phyloP scores from a whole-genome alignment of 495 filamentous ascomycete species.

The Xylaria palmicola region DNA sequence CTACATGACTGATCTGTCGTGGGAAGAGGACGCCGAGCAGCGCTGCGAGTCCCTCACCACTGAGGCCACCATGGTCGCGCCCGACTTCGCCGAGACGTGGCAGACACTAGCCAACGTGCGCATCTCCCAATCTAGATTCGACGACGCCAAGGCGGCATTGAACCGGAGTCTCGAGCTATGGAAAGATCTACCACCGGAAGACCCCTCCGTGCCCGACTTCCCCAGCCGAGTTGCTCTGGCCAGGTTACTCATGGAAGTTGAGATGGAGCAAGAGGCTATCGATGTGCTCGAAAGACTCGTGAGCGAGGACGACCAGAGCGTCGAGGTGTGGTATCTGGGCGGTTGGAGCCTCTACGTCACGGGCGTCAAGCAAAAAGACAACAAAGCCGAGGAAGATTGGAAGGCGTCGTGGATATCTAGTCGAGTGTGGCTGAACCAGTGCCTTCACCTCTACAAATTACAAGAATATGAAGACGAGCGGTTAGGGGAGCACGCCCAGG shows the following conservation, averaged over 20 bases:
- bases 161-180: conserved; percentile 73
- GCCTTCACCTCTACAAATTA: conserved; percentile 56
- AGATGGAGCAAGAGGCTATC: conserved; percentile 78
- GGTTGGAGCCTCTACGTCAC: conserved; percentile 85
- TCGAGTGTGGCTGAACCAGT: conserved; percentile 60
- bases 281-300: conserved; percentile 82
- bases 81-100: conserved; percentile 74
- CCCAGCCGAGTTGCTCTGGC: conserved; percentile 78
- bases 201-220: conserved; percentile 71
- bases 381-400: conserved; percentile 38
- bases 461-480: conserved; percentile 73
- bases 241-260: conserved; percentile 84
- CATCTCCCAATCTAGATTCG: conserved; percentile 75
- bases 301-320: conserved; percentile 84
- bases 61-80: conserved; percentile 76
- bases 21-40: conserved; percentile 84
- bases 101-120: conserved; percentile 92
- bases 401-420: conserved; percentile 55
- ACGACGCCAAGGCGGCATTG: conserved; percentile 78
- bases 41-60: conserved; percentile 82
- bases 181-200: conserved; percentile 69
- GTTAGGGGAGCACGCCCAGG: conserved; percentile 62
- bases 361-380: conserved; percentile 63
- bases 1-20: conserved; percentile 96
- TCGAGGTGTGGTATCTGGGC: conserved; percentile 95